These are phyloP conservation scores for Pseudonectria buxi DNA, from an alignment of 2,329 filamentous ascomycete species.

Conservation along the genomic window DNA sequence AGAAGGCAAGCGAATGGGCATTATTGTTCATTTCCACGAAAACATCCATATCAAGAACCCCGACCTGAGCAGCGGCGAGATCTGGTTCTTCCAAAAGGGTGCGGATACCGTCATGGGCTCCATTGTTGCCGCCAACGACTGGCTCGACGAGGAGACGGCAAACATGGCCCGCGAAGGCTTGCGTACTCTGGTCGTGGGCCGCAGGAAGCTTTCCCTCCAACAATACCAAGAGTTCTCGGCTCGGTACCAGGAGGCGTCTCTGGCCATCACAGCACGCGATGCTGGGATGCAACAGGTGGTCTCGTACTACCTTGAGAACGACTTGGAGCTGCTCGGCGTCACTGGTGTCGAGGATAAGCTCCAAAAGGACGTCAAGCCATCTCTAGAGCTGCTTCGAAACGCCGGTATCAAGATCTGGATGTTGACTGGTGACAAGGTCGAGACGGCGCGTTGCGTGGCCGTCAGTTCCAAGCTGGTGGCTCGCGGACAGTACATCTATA, in stretches of 20 bases:
- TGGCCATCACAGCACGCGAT: conserved; percentile 76
- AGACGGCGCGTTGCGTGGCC: conserved; percentile 93
- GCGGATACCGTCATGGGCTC: conserved; percentile 97
- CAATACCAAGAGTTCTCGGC: conserved; percentile 76
- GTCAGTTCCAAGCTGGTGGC: conserved; percentile 92
- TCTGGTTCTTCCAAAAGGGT: conserved; percentile 98
- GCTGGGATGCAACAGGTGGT: conserved; percentile 74
- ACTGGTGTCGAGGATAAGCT: conserved; percentile 97
- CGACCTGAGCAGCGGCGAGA: conserved; percentile 59
- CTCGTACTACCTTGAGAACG: conserved; percentile 72
- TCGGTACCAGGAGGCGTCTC: conserved; percentile 70
- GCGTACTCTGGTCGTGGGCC: conserved; percentile 88
- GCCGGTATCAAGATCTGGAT: conserved; percentile 99
- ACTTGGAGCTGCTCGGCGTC: conserved; percentile 90
- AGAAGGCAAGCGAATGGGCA: conserved; percentile 96
- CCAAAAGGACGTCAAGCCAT: conserved; percentile 91
- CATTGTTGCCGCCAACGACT: conserved; percentile 93
- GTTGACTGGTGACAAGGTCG: conserved; percentile 97
- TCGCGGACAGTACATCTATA: conserved; percentile 92
- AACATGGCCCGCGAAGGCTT: conserved; percentile 98
- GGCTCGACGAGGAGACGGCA: conserved; percentile 97
- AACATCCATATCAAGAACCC: conserved; percentile 41
- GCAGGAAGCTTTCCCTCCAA: conserved; percentile 71
- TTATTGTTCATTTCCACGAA: conserved; percentile 80
- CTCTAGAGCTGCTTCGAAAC: conserved; percentile 87